phyloP scores from a whole-genome alignment of 495 filamentous ascomycete genomes.

The Penicillium flavigenum region DNA sequence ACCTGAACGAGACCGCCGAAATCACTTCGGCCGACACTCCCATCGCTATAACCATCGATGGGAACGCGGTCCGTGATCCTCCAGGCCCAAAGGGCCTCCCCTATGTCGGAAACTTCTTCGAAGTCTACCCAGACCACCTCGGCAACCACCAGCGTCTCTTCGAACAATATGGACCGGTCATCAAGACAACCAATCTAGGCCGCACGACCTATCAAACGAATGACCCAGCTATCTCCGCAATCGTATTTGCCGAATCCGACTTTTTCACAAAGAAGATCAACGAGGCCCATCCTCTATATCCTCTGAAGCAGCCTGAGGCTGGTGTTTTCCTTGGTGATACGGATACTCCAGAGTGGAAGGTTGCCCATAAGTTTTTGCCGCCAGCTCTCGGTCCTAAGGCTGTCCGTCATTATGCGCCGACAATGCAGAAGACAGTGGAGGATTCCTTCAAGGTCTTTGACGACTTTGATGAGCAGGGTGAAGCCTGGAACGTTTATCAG shows the following conservation, averaged over 20 bases:
- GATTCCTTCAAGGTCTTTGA: constrained; percentile 51
- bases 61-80: constrained; percentile 38
- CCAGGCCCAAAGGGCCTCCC: constrained; percentile 51
- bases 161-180: constrained; percentile 49
- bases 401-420: constrained; percentile 52
- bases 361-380: constrained; percentile 55
- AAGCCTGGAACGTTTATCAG: constrained; percentile 56
- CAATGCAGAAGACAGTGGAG: constrained; percentile 48
- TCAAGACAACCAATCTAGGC: constrained; percentile 56
- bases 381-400: constrained; percentile 53
- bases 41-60: constrained; percentile 39
- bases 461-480: constrained; percentile 43
- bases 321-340: constrained; percentile 54
- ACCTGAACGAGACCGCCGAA: constrained; percentile 25
- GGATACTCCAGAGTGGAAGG: constrained; percentile 43
- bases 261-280: constrained; percentile 55
- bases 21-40: constrained; percentile 28
- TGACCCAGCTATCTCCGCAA: constrained; percentile 40
- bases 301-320: constrained; percentile 41
- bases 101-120: constrained; percentile 50
- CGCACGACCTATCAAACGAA: constrained; percentile 49
- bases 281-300: constrained; percentile 47
- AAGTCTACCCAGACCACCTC: constrained; percentile 56
- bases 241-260: constrained; percentile 44
- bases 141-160: constrained; percentile 58